These are phyloP conservation scores for Picea abies DNA, from an alignment of 83 land plant genomes.

Conservation along the genomic window DNA sequence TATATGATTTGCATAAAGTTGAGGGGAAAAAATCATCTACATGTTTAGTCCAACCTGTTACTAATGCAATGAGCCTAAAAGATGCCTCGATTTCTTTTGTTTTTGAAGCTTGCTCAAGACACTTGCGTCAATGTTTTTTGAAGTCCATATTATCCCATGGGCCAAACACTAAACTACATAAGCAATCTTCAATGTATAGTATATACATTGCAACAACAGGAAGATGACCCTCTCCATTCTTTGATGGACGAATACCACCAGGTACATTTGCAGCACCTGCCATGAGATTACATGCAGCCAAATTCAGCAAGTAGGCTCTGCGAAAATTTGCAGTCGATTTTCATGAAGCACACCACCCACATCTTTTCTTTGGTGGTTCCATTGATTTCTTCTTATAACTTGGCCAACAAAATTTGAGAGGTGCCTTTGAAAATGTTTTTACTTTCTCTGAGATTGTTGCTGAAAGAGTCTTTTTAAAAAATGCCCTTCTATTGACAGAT, in stretches of 20 bases:
- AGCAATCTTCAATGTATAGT: conserved; percentile 71
- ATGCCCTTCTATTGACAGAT: conserved; percentile 17
- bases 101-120: conserved; percentile 46
- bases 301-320: conserved; percentile 67
- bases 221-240: conserved; percentile 41
- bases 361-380: conserved; percentile 78
- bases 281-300: conserved; percentile 50
- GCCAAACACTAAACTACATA: conserved; percentile 67
- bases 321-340: conserved; percentile 18
- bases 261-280: conserved; percentile 50
- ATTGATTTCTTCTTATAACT: conserved; percentile 57
- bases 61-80: conserved; percentile 11
- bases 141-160: conserved; percentile 45
- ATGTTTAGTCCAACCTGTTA: too few relatives aligned
- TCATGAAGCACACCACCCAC: too few relatives aligned
- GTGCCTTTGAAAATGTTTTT: conserved; percentile 69
- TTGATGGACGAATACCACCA: conserved; percentile 36
- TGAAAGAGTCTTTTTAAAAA: conserved; percentile 31
- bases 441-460: too few relatives aligned
- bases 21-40: too few relatives aligned
- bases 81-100: conserved; percentile 41
- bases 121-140: conserved; percentile 67
- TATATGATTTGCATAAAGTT: too few relatives aligned
- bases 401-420: conserved; percentile 80
- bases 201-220: conserved; percentile 64